Evolutionary conservation across 495 filamentous ascomycete genomes (phyloP), one percentile per base, ranked within the genome.

Genomic region (Tetracladium marchalianum): DNA sequence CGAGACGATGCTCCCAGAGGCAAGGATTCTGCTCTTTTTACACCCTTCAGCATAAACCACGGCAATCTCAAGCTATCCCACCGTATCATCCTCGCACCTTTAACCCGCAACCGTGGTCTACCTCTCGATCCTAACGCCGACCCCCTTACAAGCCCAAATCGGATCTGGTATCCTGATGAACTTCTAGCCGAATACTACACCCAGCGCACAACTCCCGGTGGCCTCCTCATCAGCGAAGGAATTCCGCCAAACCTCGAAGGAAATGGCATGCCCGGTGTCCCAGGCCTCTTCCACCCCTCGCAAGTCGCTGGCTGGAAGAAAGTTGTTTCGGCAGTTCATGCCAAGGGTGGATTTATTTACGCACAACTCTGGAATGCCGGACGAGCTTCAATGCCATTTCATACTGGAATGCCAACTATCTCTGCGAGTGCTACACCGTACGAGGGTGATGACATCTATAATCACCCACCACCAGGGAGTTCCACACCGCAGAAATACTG

Each of bases 141-240:
- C 3, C 47, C 47, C 22, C 22, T 27, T 31, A 11, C 12, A 39
- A 4, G 13, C n/a, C 52, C 48, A 33, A 55, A 55, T 35, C 13
- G 49, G 31, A 37, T 46, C 4, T 55, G 53, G 49, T 49, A 67
- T 31, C 67, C 70, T 15, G 67, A 67, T 11, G 61, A 70, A 39
- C 55, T 72, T 18, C 53, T 73, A n/a, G 61, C 60, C 46, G 68
- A 76, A 22, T 77, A 80, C 59, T 79, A 80, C 57, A 43, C 55
- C 1, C 76, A 81, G 47, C 66, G 75, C 8, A 62, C 75, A 1
- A 68, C 70, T 7, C 65, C 69, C 1, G 76, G 76, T 11, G 71
- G 72, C 1, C 51, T 80, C n/a, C 60, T 78, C 32, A 73, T 80
- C 33, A 66, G 66, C 5, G 74, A 78, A 55, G 76, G 69, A 0